Base-by-base conservation (phyloP, 2,329 filamentous ascomycete genomes). In the Fulvia fulva region DNA sequence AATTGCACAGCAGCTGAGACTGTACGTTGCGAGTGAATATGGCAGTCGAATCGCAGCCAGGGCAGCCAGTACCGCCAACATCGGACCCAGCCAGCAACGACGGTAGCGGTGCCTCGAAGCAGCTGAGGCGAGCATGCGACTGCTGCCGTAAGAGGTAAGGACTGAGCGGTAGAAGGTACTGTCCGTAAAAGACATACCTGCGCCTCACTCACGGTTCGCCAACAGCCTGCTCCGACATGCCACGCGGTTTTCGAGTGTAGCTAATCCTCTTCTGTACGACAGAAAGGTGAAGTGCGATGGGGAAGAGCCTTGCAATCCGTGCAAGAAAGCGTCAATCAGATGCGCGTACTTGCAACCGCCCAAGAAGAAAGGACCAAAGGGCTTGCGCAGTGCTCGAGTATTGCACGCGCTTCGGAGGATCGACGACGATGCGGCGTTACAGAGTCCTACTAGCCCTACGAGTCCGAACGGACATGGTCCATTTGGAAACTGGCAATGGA, bases 321-420 rank as follows among this genome's bases (percentile, higher is more conserved):
- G 71, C 58, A 66, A 65, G 55, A 73, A 73, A 60, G 71, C 71
- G 3, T 57, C 63, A 7, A 71, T 73, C 47, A 60, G 68, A 60
- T 73, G 71, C 59, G 70, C 70, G 44, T 73, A 73, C 56, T 64
- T 73, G 8, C 69, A 72, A 52, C 66, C 69, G 23, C 67, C 71
- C 9, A 71, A 70, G 64, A 73, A 73, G 67, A 73, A 73, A 56
- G 71, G 71, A 1, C 71, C 71, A 5, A 73, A 73, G 47, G 71
- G 71, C 9, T 56, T 73, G 58, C 59, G 71, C 23, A 71, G 69
- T 57, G 69, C 69, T 5, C 61, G 68, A 44, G 71, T 73, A 16
- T 58, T 73, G 21, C 70, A 72, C 61, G 71, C 69, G 4, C 55
- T 73, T 43, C 66, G 71, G 11, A 59, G 63, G 34, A 73, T 73